Evolutionary conservation across 2,329 filamentous ascomycete species (phyloP).

Genomic region (Chrysosporium keratinophilum): DNA sequence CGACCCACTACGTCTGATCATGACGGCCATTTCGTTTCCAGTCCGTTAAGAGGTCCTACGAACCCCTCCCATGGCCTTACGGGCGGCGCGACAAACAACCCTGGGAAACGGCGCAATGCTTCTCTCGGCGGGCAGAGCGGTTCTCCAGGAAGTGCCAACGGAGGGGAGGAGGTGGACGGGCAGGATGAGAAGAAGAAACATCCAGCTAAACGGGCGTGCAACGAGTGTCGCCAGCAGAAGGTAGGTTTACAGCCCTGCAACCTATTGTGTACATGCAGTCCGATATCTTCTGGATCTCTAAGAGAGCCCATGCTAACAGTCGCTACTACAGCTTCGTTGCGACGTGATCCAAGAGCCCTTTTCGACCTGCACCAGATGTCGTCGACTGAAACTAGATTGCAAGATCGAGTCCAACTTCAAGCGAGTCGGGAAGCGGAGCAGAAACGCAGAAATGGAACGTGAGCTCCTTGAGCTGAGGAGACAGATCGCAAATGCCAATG

Average conservation of each 20-base stretch:
- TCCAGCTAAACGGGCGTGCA: slow-evolving; percentile 53
- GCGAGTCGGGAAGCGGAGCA: slow-evolving; percentile 55
- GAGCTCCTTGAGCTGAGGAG: slow-evolving; percentile 43
- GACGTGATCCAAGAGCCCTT: slow-evolving; percentile 57
- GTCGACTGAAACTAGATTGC: slow-evolving; percentile 52
- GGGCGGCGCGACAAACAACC: background rate
- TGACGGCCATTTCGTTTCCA: slow-evolving; percentile 1
- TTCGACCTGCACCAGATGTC: slow-evolving; percentile 51
- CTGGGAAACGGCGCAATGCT: slow-evolving; percentile 32
- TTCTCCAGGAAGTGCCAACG: slow-evolving; percentile 38
- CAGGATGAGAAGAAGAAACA: slow-evolving; percentile 37
- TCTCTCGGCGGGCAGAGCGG: slow-evolving; percentile 35
- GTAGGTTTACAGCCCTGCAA: slow-evolving; percentile 30
- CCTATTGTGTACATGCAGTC: background rate
- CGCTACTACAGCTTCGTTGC: slow-evolving; percentile 48
- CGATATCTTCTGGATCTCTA: too few relatives aligned
- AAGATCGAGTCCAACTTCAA: slow-evolving; percentile 61
- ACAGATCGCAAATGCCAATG: slow-evolving; percentile 35
- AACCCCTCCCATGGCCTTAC: background rate
- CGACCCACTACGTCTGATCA: slow-evolving; percentile 9
- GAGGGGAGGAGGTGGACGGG: slow-evolving; percentile 33
- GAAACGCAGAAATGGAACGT: slow-evolving; percentile 55
- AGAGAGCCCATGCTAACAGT: slow-evolving; percentile 6
- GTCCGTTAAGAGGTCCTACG: slow-evolving; percentile 1
- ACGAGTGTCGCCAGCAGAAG: slow-evolving; percentile 61